phyloP scores from a whole-genome alignment of 768 basidiomycete genomes.

The Trametes cingulata region DNA sequence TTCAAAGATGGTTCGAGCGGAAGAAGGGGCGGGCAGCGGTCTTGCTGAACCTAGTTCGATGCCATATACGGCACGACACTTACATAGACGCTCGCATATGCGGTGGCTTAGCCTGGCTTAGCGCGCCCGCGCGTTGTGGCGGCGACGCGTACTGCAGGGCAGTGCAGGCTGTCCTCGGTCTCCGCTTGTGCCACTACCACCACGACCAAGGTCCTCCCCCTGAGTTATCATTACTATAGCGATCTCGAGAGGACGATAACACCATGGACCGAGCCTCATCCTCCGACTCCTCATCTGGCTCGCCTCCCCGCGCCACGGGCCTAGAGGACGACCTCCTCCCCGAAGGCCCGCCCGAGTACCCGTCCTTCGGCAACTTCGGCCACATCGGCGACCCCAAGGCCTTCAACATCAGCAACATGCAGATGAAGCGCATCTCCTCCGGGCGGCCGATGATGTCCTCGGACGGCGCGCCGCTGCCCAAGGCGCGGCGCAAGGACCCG shows the following conservation, averaged over 20 bases:
- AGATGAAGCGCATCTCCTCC: slow-evolving; percentile 14
- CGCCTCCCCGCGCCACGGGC: slow-evolving; percentile 1
- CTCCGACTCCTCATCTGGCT: slow-evolving; percentile 26
- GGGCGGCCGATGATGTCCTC: background rate
- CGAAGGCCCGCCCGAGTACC: background rate
- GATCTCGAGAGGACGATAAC: background rate
- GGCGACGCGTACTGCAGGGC: no score
- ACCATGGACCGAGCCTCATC: slow-evolving; percentile 26
- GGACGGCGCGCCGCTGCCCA: slow-evolving; percentile 22
- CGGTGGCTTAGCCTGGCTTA: no score
- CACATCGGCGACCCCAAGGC: background rate
- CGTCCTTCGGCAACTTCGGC: background rate
- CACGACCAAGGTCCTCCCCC: no score
- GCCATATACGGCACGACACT: no score
- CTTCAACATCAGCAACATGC: slow-evolving; percentile 1
- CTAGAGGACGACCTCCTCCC: background rate
- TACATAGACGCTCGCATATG: no score
- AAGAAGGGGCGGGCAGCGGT: no score
- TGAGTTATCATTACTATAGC: no score
- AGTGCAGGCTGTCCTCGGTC: no score
- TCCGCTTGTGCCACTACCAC: no score
- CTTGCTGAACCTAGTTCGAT: no score
- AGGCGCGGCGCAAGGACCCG: slow-evolving; percentile 27
- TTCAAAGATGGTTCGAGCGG: no score
- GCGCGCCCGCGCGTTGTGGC: no score